Evolutionary conservation across 1,139 yeast species (phyloP), one percentile per base, ranked within the genome.

Genomic region (Zygotorulaspora mrakii): DNA sequence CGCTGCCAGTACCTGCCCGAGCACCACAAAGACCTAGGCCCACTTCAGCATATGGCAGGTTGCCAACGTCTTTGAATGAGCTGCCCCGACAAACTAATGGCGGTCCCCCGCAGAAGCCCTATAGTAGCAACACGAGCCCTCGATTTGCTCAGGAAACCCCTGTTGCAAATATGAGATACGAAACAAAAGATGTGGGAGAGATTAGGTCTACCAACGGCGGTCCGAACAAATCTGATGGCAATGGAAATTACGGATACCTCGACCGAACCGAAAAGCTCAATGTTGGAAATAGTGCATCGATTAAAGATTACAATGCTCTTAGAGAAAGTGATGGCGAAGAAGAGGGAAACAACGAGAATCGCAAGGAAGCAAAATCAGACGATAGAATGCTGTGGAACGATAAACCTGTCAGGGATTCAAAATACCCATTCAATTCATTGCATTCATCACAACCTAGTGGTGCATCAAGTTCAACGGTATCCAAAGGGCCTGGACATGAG

Each of bases 1-100:
- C 31, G 9, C n/a, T 25, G 16, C 37, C 37, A 11, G 11, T 17
- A 18, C 17, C 31, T n/a, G n/a, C n/a, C n/a, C n/a, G n/a, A 5
- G 17, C 31, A 17, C 12, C 31, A 9, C 24, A 31, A 7, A 11
- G 6, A 5, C 27, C 27, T 7, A 24, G 5, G 5, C 5, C 5
- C 13, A n/a, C 11, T 9, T 24, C 27, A 10, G n/a, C 11, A 7
- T 7, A 11, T 24, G 6, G 27, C 6, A 24, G n/a, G 6, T 6
- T 11, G 5, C 27, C 7, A 11, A 5, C 27, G 5, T 5, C 27
- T 11, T 5, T 10, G 6, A 11, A 24, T 24, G n/a, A 9, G 12
- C 13, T 24, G n/a, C 13, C 27, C n/a, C 6, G 12, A 24, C 27
- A 24, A 7, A 11, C 27, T 24, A 11, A 5, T 10, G 12, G 13